Base-by-base conservation (phyloP, 345 rosid genomes). In the Iberis pinnata region DNA sequence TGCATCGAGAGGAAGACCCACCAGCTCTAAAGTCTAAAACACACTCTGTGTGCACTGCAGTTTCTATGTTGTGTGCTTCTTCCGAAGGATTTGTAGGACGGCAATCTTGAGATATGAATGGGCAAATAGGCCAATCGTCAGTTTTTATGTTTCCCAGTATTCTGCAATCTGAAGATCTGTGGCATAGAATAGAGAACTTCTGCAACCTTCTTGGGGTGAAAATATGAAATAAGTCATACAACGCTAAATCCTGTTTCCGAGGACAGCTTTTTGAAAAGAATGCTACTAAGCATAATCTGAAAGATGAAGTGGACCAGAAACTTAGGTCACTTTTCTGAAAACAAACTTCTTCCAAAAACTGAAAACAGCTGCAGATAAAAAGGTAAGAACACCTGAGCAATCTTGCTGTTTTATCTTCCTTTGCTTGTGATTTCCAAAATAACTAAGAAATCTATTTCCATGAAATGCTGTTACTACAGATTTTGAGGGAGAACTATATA, bases 381-480 rank as follows among this genome's bases (percentile, higher is more conserved):
- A 16, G 54, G n/a, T 68, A 56, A 53, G 24, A 27, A 64, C 62
- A 88, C 98, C 98, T 92, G 90, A 35, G 98, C 96, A 45, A 92
- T 76, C 79, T 92, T 92, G 86, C 98, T 87, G 80, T 88, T 67
- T 27, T n/a, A n/a, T n/a, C n/a, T n/a, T n/a, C n/a, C n/a, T n/a
- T n/a, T n/a, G n/a, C n/a, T n/a, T n/a, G n/a, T n/a, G n/a, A n/a
- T n/a, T n/a, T n/a, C n/a, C n/a, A n/a, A n/a, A n/a, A n/a, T n/a
- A n/a, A n/a, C n/a, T n/a, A n/a, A n/a, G n/a, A n/a, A n/a, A n/a
- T n/a, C n/a, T n/a, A n/a, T n/a, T n/a, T n/a, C n/a, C n/a, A n/a
- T n/a, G n/a, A n/a, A n/a, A n/a, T n/a, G n/a, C n/a, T n/a, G n/a
- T n/a, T n/a, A n/a, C n/a, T n/a, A n/a, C n/a, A n/a, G n/a, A n/a